Evolutionary conservation across 345 rosid genomes (phyloP).

Genomic region (Pseudoturritis turrita): DNA sequence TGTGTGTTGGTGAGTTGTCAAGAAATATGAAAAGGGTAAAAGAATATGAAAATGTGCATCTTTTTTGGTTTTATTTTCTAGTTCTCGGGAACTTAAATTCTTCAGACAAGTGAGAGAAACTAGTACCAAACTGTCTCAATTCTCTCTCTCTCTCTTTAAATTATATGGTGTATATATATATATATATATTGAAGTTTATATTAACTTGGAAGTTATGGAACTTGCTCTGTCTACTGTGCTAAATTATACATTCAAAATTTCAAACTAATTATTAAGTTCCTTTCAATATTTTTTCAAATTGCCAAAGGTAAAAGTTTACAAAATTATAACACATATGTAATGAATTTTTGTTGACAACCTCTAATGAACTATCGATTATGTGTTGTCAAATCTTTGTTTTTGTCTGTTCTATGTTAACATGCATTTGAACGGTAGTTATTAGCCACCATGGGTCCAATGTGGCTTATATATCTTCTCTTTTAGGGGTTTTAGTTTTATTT

Average conservation of each 20-base stretch:
- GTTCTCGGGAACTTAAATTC: conserved; percentile 25
- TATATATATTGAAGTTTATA: not conserved
- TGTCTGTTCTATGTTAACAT: too few relatives aligned
- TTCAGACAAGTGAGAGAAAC: conserved; percentile 22
- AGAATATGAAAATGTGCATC: conserved; percentile 16
- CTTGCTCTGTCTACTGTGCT: not conserved
- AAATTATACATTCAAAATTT: not conserved
- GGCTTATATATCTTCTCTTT: too few relatives aligned
- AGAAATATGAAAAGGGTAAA: conserved; percentile 5
- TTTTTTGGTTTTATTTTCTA: conserved; percentile 5
- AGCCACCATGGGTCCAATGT: too few relatives aligned
- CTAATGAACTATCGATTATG: not conserved
- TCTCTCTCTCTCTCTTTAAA: not conserved
- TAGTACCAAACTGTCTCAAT: conserved; percentile 15
- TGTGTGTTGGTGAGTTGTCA: conserved; percentile 28
- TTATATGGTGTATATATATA: not conserved
- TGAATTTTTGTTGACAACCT: too few relatives aligned
- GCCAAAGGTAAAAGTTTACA: not conserved
- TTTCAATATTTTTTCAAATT: not conserved
- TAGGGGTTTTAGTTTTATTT: too few relatives aligned
- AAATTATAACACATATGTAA: not conserved
- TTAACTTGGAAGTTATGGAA: not conserved
- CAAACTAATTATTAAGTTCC: not conserved
- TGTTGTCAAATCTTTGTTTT: not conserved
- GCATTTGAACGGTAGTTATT: too few relatives aligned